Base-by-base conservation (phyloP, 2,329 filamentous ascomycete species). In the Sclerotinia glacialis region DNA sequence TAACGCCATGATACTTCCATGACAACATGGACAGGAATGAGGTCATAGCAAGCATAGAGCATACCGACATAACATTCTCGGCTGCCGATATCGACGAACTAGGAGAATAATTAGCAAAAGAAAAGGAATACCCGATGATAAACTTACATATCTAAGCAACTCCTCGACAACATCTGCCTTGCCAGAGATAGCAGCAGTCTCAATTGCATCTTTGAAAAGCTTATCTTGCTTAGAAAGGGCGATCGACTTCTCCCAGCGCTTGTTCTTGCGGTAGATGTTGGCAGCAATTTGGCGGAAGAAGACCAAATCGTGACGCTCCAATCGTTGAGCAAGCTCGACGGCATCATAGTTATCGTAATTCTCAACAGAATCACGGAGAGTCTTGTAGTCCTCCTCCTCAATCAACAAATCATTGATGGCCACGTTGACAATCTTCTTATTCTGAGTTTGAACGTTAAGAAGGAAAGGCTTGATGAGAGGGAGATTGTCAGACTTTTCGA, bases 61-160 rank as follows among this genome's bases (percentile, higher is more conserved):
- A 99, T 99, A 77, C 93, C 96, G n/a, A 97, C 95, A 78, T 97
- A 99, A 85, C 95, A 99, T 79, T 99, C 95, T 70, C 94, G 93
- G 83, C 94, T 97, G 74, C 96, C 95, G 80, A 99, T 97, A 77
- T 99, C 95, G 76, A 99, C 95, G 74, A 99, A 99, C 94, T 98
- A 77, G 1, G 58, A 50, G 66, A 53, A 16, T 26, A 47, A 55
- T 71, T 62, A 71, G 67, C 81, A 76, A 65, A 34, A 55, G 59
- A 72, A 46, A 64, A 42, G 50, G 50, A 21, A 54, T n/a, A 37
- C 53, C n/a, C 49, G 56, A 61, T 40, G 54, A 37, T 34, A 21
- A 69, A 92, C 94, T 89, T 87, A 97, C 94, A 80, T 99, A 99
- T 80, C 92, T 91, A 69, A 99, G 83, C 56, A 99, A 84, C 74